A percentile compares a stretch with the other conserved stretches of the same genome.
These are phyloP conservation scores for Ceratobasidium sp. DNA, from an alignment of 1,284 basidiomycete genomes.

Conservation along the genomic window DNA sequence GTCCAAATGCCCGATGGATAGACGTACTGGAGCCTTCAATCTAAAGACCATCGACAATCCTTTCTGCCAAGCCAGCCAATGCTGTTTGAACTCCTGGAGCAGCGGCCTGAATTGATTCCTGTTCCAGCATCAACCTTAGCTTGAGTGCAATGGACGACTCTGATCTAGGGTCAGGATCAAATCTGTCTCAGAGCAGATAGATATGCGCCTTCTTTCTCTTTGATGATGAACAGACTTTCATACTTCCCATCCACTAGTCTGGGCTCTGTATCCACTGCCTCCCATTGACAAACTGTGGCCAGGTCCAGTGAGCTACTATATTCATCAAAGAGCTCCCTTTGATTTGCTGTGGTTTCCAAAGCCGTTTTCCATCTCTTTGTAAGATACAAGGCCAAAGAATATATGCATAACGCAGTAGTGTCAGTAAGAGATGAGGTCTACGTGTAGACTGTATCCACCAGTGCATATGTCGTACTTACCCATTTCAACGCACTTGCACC, in stretches of 20 bases:
- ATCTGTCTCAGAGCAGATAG: no score
- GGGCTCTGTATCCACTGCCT: not conserved
- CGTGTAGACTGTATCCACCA: no score
- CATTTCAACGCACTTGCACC: not conserved
- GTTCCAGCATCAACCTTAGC: not conserved
- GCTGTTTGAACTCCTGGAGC: not conserved
- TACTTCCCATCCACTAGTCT: not conserved
- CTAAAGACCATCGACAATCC: not conserved
- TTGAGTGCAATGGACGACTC: not conserved
- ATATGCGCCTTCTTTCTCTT: not conserved
- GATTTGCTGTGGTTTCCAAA: not conserved
- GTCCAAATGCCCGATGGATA: no score
- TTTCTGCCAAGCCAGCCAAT: no score
- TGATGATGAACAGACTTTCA: not conserved
- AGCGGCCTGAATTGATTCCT: not conserved
- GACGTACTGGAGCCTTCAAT: constrained; percentile 3
- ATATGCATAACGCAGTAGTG: no score
- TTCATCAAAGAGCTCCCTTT: no score
- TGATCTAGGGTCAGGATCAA: not conserved
- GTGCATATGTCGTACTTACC: not conserved
- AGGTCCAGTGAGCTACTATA: not conserved
- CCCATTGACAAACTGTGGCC: not conserved
- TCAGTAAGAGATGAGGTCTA: no score
- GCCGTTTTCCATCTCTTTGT: not conserved
- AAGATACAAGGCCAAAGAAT: not conserved